These are phyloP conservation scores for Neostapfia colusana DNA, from an alignment of 176 grass and related monocot genomes.

Conservation along the genomic window DNA sequence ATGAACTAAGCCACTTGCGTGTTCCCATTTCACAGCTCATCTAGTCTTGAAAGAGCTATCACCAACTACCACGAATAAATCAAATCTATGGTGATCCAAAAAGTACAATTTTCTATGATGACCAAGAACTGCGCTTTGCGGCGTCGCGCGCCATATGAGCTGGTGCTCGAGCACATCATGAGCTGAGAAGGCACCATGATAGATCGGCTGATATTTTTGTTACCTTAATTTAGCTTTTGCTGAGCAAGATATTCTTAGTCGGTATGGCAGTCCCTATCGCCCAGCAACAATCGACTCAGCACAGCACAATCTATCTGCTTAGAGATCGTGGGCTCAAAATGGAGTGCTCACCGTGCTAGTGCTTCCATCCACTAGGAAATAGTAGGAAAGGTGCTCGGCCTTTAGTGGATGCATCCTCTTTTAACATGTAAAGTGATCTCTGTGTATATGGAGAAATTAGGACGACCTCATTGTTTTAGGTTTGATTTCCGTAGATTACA, in stretches of 20 bases:
- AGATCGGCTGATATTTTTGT: slow-evolving; percentile 23
- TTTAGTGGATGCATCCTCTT: not conserved
- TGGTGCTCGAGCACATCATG: not conserved
- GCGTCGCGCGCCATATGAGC: not conserved
- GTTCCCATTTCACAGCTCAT: slow-evolving; percentile 1
- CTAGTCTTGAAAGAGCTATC: not conserved
- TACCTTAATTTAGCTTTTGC: not conserved
- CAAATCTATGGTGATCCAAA: not conserved
- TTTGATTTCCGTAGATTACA: not conserved
- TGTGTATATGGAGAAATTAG: slow-evolving; percentile 5
- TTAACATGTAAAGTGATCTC: not conserved
- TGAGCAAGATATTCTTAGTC: not conserved
- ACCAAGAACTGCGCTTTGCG: slow-evolving; percentile 16
- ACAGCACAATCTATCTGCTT: not conserved
- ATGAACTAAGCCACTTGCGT: not conserved
- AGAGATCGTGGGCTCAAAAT: not conserved
- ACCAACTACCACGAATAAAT: not conserved
- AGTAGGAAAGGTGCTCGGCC: not conserved
- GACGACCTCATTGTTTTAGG: not conserved
- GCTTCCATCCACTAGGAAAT: not conserved
- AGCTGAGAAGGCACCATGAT: not conserved
- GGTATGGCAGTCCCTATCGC: slow-evolving; percentile 13
- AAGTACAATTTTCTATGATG: not conserved
- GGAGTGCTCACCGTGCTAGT: not conserved
- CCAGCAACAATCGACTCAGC: not conserved